A percentile compares a stretch with the other conserved stretches of the same genome.
Evolutionary conservation across 169 alveolate genomes (phyloP).

Genomic region (Plasmodium gonderi): DNA sequence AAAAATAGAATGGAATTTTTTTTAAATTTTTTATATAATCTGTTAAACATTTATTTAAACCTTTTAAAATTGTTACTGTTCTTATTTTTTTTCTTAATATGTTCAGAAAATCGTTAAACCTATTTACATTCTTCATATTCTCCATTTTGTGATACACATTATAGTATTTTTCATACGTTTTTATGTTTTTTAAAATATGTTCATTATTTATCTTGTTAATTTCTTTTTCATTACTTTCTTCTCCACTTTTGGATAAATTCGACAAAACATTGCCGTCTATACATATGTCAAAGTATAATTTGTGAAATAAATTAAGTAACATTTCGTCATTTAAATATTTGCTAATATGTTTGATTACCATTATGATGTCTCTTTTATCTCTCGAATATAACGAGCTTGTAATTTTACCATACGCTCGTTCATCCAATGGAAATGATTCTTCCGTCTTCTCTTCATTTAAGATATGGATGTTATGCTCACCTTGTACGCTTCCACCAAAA

Average conservation of each 20-base stretch:
- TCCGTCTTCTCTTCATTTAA: too few species aligned
- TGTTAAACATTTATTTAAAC: constrained; percentile 56
- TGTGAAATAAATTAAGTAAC: constrained; percentile 14
- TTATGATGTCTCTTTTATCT: constrained; percentile 21
- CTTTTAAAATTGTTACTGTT: constrained; percentile 36
- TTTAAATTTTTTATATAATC: constrained; percentile 57
- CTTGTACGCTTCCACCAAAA: not conserved
- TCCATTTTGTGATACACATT: constrained; percentile 11
- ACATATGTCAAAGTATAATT: constrained; percentile 25
- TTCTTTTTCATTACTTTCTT: not conserved
- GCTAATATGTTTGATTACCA: constrained; percentile 40
- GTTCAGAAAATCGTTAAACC: not conserved
- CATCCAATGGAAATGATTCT: too few species aligned
- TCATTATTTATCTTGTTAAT: not conserved
- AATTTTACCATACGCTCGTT: too few species aligned
- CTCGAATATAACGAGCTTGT: not conserved
- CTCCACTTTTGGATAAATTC: not conserved
- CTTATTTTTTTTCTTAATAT: constrained; percentile 37
- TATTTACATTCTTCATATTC: not conserved
- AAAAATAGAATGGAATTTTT: constrained; percentile 58
- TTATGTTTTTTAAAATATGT: not conserved
- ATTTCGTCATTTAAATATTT: constrained; percentile 42
- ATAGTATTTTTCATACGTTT: constrained; percentile 40
- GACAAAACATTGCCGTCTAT: not conserved
- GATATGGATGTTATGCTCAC: too few species aligned